These are phyloP conservation scores for Podospora didyma DNA, from an alignment of 495 filamentous ascomycete species.

Conservation along the genomic window DNA sequence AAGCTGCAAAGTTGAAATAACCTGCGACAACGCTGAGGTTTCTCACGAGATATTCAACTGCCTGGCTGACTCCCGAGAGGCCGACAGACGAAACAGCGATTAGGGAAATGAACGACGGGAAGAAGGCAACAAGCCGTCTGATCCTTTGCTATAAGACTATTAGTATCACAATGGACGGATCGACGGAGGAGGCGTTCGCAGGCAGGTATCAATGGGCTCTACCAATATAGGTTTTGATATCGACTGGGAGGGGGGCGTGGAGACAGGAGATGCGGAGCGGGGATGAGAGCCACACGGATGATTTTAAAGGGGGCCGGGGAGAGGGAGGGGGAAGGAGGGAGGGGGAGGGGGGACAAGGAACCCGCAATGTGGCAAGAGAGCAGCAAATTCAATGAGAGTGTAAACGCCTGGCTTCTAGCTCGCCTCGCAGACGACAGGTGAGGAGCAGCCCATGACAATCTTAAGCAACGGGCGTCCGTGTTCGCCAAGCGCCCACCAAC, in stretches of 20 bases:
- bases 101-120: conserved; percentile 16
- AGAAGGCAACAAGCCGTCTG: not conserved
- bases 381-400: not conserved
- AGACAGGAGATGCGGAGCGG: not conserved
- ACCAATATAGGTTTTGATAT: conserved; percentile 4
- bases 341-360: not conserved
- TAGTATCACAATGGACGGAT: conserved; percentile 9
- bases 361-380: not conserved
- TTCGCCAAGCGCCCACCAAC: conserved; percentile 12
- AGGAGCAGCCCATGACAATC: not conserved
- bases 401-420: not conserved
- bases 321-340: not conserved
- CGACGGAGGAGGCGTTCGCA: conserved; percentile 5
- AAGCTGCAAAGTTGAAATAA: not conserved
- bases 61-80: not conserved
- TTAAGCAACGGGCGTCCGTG: conserved; percentile 1
- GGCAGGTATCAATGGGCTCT: not conserved
- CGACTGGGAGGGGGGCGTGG: conserved; percentile 6
- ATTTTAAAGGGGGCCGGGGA: not conserved
- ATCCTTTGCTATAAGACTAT: conserved; percentile 18
- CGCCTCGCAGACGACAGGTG: conserved; percentile 1
- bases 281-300: not conserved
- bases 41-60: too few species aligned
- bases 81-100: conserved; percentile 12
- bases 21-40: conserved; percentile 2